A percentile compares a stretch with the other conserved stretches of the same genome.
Evolutionary conservation across 192 early-diverging fungal genomes (phyloP).

Genomic region (Coemansia sp.): DNA sequence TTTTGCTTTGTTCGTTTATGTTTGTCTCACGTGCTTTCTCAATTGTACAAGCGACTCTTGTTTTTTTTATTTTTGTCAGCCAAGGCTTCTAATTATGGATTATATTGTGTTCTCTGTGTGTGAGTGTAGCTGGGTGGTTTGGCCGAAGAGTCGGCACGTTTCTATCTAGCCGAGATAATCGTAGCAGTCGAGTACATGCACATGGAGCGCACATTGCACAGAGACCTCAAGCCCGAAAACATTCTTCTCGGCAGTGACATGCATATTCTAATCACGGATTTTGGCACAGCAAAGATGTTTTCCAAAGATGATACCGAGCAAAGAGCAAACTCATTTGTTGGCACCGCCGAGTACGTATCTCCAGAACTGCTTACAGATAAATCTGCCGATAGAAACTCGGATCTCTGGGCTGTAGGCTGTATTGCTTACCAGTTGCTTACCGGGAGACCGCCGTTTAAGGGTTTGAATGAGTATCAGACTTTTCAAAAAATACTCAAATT

Average conservation of each 20-base stretch:
- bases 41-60: no score
- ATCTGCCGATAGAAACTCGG: conserved; percentile 74
- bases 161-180: conserved; percentile 88
- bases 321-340: conserved; percentile 89
- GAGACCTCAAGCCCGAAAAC: conserved; percentile 97
- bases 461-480: conserved; percentile 91
- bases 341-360: conserved; percentile 98
- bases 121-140: conserved; percentile 62
- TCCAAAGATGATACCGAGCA: conserved; percentile 33
- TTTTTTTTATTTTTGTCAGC: no score
- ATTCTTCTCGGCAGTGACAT: conserved; percentile 85
- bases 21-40: no score
- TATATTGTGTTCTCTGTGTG: conserved; percentile 4
- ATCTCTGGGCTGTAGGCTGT: conserved; percentile 85
- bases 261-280: conserved; percentile 96
- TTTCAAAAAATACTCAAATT: conserved; percentile 93
- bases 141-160: conserved; percentile 69
- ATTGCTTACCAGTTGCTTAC: conserved; percentile 91
- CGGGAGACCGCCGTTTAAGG: conserved; percentile 93
- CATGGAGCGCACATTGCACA: conserved; percentile 79
- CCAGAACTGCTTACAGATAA: conserved; percentile 94
- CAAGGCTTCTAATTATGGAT: background rate
- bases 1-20: no score
- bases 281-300: conserved; percentile 81
- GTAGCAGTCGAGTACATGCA: conserved; percentile 90